Evolutionary conservation across 129 eudicot genomes (phyloP), one percentile per base, ranked within the genome.

Genomic region (Arctium lappa): DNA sequence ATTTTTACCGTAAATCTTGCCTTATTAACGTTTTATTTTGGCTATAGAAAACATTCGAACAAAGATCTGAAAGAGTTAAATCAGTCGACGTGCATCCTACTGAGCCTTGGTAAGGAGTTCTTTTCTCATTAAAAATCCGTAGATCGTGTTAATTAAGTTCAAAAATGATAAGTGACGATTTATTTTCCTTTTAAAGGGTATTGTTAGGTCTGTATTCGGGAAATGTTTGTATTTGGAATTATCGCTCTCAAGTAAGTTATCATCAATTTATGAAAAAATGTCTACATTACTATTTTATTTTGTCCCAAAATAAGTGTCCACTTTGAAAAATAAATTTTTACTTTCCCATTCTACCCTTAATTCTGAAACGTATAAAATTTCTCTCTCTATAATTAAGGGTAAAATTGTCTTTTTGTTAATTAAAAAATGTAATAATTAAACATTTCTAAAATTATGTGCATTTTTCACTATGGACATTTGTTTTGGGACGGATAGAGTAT

Each of bases 21-120:
- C 68, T 75, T 34, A 27, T 2, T 74, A 82, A 62, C 40, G 0
- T 71, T 38, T 83, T 66, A 18, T 31, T 78, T 72, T 3, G 29
- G 34, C 32, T 72, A 11, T 91, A 91, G 97, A 87, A 93, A 83
- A 89, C 87, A 72, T 87, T 91, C 78, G 93, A 89, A 6, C 90
- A 77, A 78, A 86, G 89, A 88, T 95, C 99, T 34, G 98, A 89
- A 62, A 81, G 97, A 84, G 94, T 93, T 42, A 93, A 91, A 71
- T 95, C 97, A 11, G 87, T 90, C 72, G 94, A 95, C 84, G 90
- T 95, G 68, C 99, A 95, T 89, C 98, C 97, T 2, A 87, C 91
- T 9, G 94, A 90, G 86, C 95, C 98, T 87, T 95, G 98, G 99
- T 95, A 90, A 70, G 33, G 2, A 3, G 12, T 22, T 15, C 2